Conservation (phyloP, 805 yeast species). For the Metahyphopichia silvanorum region DNA sequence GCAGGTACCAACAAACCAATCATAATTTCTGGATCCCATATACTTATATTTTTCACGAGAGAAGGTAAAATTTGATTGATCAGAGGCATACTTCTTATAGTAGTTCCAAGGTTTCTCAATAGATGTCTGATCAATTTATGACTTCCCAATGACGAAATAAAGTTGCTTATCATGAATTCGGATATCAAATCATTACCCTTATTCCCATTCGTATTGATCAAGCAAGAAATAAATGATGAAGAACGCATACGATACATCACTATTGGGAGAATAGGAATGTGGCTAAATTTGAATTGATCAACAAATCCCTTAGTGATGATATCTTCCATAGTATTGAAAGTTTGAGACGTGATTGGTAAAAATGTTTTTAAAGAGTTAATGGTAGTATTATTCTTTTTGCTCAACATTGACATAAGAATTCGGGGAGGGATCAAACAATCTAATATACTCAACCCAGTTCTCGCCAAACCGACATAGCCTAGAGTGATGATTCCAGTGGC, state of each 20-base stretch:
- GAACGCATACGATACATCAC: constrained; percentile 35
- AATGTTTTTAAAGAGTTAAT: neutral
- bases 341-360: constrained; percentile 3
- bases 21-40: constrained; percentile 28
- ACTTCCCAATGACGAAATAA: constrained; percentile 34
- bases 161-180: constrained; percentile 35
- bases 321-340: constrained; percentile 20
- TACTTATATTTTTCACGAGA: constrained; percentile 20
- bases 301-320: constrained; percentile 28
- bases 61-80: neutral
- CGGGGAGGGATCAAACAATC: constrained; percentile 34
- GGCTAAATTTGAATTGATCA: constrained; percentile 34
- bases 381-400: constrained; percentile 6
- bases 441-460: constrained; percentile 35
- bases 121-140: constrained; percentile 22
- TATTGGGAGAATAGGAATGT: constrained; percentile 37
- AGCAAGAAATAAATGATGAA: constrained; percentile 26
- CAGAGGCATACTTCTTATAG: neutral
- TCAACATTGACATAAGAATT: constrained; percentile 23
- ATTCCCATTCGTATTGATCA: constrained; percentile 12
- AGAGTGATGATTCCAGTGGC: constrained; percentile 36
- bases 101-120: neutral
- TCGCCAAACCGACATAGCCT: constrained; percentile 37
- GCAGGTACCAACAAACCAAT: constrained; percentile 32
- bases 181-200: constrained; percentile 19